Evolutionary conservation across 768 basidiomycete species (phyloP).

Genomic region (Sporobolomyces pararoseus): DNA sequence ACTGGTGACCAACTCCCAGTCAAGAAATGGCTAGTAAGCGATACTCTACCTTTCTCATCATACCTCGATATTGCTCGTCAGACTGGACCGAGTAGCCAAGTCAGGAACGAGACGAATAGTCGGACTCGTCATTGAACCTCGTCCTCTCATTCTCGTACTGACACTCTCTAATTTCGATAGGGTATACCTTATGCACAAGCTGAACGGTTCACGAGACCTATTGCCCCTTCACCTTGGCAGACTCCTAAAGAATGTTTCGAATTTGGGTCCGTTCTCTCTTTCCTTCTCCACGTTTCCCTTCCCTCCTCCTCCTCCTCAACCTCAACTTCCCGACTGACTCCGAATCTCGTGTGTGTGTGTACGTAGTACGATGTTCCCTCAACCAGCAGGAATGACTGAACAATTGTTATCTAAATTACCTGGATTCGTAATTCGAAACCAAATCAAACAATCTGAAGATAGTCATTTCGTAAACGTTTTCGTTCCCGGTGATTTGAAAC

Average conservation of each 20-base stretch:
- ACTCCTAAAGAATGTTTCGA: constrained; percentile 18
- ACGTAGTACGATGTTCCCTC: constrained; percentile 27
- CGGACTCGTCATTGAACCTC: no score
- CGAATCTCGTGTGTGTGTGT: no score
- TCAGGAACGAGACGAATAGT: no score
- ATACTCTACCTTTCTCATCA: background rate
- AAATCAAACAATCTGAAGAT: constrained; percentile 50
- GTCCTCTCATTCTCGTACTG: background rate
- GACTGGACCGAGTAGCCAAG: no score
- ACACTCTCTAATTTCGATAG: background rate
- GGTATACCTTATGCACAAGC: constrained; percentile 39
- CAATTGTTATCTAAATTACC: constrained; percentile 15
- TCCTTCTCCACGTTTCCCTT: background rate
- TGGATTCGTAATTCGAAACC: constrained; percentile 18
- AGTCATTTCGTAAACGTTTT: constrained; percentile 57
- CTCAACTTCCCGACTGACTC: no score
- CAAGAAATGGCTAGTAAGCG: constrained; percentile 33
- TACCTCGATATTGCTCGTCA: constrained; percentile 5
- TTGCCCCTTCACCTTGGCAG: background rate
- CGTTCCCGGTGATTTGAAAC: constrained; percentile 49
- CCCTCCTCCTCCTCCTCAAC: background rate
- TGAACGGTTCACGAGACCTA: constrained; percentile 15
- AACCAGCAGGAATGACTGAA: constrained; percentile 20
- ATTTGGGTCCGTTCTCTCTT: constrained; percentile 18
- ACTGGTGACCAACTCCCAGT: background rate